A percentile compares a stretch with the other conserved stretches of the same genome.
phyloP scores from a whole-genome alignment of 2,329 filamentous ascomycete species.

The Sporothrix inflata region DNA sequence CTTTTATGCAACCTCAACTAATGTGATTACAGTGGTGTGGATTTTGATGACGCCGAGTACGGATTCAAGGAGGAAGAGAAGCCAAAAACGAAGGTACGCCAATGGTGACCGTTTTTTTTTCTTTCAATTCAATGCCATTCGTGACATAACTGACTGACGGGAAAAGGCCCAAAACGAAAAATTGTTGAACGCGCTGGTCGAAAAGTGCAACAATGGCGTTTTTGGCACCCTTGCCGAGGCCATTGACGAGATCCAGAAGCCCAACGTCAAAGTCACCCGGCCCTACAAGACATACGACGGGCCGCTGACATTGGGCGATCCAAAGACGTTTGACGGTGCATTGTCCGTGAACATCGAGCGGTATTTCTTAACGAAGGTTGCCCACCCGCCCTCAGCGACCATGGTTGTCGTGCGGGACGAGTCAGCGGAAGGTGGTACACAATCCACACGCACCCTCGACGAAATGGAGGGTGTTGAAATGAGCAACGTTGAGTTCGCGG shows the following conservation, averaged over 20 bases:
- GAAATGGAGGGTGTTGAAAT: conserved; percentile 54
- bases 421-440: conserved; percentile 52
- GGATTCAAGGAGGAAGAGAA: conserved; percentile 94
- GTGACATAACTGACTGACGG: not conserved
- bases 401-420: conserved; percentile 68
- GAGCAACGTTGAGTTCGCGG: conserved; percentile 57
- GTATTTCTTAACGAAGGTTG: conserved; percentile 83
- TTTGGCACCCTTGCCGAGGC: conserved; percentile 88
- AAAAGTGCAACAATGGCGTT: conserved; percentile 67
- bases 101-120: too few relatives aligned
- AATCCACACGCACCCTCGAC: conserved; percentile 57
- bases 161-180: conserved; percentile 70
- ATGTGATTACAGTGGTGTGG: conserved; percentile 67
- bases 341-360: conserved; percentile 85
- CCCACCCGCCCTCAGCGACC: conserved; percentile 74
- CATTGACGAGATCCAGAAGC: conserved; percentile 75
- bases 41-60: conserved; percentile 90
- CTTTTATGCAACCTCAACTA: not conserved
- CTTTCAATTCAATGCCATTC: not conserved
- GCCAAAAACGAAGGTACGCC: conserved; percentile 41
- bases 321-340: conserved; percentile 71
- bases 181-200: conserved; percentile 65
- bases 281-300: conserved; percentile 82
- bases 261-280: conserved; percentile 73
- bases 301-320: conserved; percentile 76